Percentiles rank a stretch among this genome's conserved stretches.
Conservation (phyloP, 148 eudicot genomes). For the Pouteria glomerata region DNA sequence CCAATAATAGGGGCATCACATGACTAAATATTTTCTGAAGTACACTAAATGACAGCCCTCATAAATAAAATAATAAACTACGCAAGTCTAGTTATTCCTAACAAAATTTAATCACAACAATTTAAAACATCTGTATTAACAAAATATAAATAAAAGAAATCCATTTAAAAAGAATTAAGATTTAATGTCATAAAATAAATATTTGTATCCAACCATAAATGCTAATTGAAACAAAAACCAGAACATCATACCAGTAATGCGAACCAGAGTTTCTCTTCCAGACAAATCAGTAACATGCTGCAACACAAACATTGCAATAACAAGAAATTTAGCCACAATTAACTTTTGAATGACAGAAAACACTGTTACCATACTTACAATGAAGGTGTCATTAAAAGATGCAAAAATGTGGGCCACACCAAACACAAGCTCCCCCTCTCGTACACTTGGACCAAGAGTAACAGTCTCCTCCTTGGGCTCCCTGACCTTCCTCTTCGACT, state of each 20-base stretch:
- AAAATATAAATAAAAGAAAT: neutral
- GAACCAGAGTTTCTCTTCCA: conserved; percentile 79
- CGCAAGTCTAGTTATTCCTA: too few species aligned
- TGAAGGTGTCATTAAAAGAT: conserved; percentile 82
- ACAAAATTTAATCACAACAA: too few species aligned
- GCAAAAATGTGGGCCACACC: conserved; percentile 88
- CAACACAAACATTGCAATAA: conserved; percentile 6
- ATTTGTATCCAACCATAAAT: neutral
- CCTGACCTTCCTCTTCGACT: conserved; percentile 67
- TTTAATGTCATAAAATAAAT: too few species aligned
- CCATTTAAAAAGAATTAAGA: neutral
- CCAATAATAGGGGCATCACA: too few species aligned
- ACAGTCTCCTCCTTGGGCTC: conserved; percentile 80
- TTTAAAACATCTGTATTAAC: too few species aligned
- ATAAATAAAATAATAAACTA: too few species aligned
- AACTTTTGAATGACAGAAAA: neutral
- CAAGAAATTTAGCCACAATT: neutral
- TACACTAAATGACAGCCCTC: too few species aligned
- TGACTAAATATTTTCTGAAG: too few species aligned
- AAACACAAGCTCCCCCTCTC: conserved; percentile 70
- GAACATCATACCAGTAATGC: conserved; percentile 54
- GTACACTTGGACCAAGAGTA: conserved; percentile 59
- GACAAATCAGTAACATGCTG: conserved; percentile 86
- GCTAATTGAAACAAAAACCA: neutral
- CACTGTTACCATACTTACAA: conserved; percentile 33